Evolutionary conservation across 2,329 filamentous ascomycete species (phyloP), one percentile per base, ranked within the genome.

Genomic region (Orbilia brochopaga): DNA sequence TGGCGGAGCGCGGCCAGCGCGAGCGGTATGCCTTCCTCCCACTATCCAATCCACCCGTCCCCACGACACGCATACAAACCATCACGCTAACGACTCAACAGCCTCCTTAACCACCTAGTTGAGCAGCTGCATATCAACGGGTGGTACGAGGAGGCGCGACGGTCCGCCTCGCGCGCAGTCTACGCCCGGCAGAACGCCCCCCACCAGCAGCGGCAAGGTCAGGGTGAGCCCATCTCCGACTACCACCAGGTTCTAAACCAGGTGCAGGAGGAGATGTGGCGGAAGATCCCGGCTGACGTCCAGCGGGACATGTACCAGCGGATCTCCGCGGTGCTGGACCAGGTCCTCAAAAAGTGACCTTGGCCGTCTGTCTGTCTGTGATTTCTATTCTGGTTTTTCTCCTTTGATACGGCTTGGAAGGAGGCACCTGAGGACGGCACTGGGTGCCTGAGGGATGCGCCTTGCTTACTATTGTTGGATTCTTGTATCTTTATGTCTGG

Each of bases 281-380:
- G 48, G 56, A 61, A 65, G 67, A 61, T 72, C 24, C 67, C 67
- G 21, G 55, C 56, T 40, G 67, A 72, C 23, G 67, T 72, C 10
- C 67, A 72, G 30, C 40, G 60, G 55, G 67, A 72, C 7, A 72
- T 72, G 67, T 72, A 65, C 32, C 67, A 61, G 55, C 55, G 56
- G 24, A 72, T 72, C 13, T 52, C 56, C 24, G 32, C 55, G 32
- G 67, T 35, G 21, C 44, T 72, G 19, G 60, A 72, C 42, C 60
- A 65, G 42, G 37, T 72, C 4, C 40, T 72, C 15, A 72, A 72
- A 55, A 65, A 72, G 51, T 72, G 23, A 52, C 11, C n/a, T 19
- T 48, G 44, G 19, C 40, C 13, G 52, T 37, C 44, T 37, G 6
- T 15, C 21, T 42, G 44, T 44, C 19, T 46, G 7, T 27, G 23